A percentile compares a stretch with the other conserved stretches of the same genome.
These are phyloP conservation scores for Bretschneidera sinensis DNA, from an alignment of 345 rosid species.

Conservation along the genomic window DNA sequence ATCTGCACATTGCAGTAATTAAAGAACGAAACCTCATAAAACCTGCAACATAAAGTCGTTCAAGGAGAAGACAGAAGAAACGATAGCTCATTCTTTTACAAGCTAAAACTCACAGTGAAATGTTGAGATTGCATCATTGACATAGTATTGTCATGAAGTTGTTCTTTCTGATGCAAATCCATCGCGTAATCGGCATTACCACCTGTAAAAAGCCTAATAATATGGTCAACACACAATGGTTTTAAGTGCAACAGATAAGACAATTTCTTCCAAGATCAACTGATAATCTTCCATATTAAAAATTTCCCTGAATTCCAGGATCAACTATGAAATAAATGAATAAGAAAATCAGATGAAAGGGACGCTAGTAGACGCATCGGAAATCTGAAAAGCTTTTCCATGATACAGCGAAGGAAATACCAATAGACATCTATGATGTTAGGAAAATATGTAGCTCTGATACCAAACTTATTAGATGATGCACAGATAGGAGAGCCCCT, in stretches of 20 bases:
- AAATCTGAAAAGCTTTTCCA: too few relatives aligned
- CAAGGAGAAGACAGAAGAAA: constrained; percentile 2
- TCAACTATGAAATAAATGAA: neutral
- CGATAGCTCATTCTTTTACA: constrained; percentile 8
- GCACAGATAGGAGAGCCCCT: neutral
- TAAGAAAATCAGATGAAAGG: too few relatives aligned
- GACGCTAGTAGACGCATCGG: too few relatives aligned
- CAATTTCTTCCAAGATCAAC: neutral
- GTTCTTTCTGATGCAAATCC: constrained; percentile 97
- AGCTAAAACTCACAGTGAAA: constrained; percentile 64
- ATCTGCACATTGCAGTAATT: constrained; percentile 45
- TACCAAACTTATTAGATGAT: neutral
- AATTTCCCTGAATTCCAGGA: neutral
- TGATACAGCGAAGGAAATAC: neutral
- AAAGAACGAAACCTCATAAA: neutral
- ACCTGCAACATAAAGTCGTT: neutral
- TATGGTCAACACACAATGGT: constrained; percentile 24
- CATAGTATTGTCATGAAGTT: constrained; percentile 86
- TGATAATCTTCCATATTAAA: constrained; percentile 15
- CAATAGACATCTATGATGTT: neutral
- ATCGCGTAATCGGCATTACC: constrained; percentile 87
- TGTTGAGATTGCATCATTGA: constrained; percentile 99
- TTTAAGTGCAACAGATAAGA: neutral
- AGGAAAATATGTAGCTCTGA: too few relatives aligned
- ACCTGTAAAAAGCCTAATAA: constrained; percentile 60